Percentiles rank a stretch among this genome's conserved stretches.
phyloP scores from a whole-genome alignment of 148 eudicot species.

The Pouteria glomerata region DNA sequence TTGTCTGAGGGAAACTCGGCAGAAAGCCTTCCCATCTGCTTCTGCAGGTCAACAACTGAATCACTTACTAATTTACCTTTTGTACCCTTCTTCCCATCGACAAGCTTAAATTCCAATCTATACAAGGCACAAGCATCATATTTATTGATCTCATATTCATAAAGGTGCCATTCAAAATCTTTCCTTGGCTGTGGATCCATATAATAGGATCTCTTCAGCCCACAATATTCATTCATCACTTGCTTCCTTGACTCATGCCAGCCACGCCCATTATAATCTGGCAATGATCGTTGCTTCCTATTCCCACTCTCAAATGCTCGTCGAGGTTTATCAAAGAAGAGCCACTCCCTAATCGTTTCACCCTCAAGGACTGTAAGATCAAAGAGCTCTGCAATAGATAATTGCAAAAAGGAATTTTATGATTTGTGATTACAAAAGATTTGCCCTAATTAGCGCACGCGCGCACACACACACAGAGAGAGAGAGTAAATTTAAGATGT shows the following conservation, averaged over 20 bases:
- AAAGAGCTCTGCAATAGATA: conserved; percentile 69
- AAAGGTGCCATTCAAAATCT: conserved; percentile 91
- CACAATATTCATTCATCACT: conserved; percentile 81
- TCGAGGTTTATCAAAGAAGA: conserved; percentile 95
- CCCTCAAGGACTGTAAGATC: conserved; percentile 77
- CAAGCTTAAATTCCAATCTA: conserved; percentile 80
- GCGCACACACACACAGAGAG: not conserved
- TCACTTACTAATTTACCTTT: conserved; percentile 64
- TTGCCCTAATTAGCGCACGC: not conserved
- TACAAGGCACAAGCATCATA: conserved; percentile 82
- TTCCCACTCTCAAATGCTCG: conserved; percentile 98
- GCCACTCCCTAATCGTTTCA: conserved; percentile 94
- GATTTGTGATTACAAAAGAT: too few relatives aligned
- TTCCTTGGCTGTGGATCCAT: conserved; percentile 98
- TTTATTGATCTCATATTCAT: conserved; percentile 78
- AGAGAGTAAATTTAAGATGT: not conserved
- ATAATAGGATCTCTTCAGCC: conserved; percentile 89
- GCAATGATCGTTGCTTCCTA: conserved; percentile 89
- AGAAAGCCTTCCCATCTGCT: conserved; percentile 86
- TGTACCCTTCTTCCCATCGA: conserved; percentile 70
- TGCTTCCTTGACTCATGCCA: conserved; percentile 99
- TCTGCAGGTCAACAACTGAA: conserved; percentile 88
- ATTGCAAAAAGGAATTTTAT: too few relatives aligned
- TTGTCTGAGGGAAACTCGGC: conserved; percentile 76
- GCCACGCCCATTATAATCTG: conserved; percentile 98